Conservation (phyloP, 2,329 filamentous ascomycete species). For the Fusarium chlamydosporum region DNA sequence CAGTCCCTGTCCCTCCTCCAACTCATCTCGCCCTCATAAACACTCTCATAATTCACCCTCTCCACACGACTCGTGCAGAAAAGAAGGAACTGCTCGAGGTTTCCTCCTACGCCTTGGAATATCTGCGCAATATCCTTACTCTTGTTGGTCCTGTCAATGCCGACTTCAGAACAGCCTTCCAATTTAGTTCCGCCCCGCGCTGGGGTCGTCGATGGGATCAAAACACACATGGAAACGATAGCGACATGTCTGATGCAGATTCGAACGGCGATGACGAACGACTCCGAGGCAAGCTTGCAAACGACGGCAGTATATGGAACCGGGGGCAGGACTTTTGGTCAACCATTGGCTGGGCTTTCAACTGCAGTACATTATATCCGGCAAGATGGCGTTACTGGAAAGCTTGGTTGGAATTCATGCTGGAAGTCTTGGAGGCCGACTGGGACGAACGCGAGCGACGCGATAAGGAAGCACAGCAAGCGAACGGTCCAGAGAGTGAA, state of each 20-base stretch:
- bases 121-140: conserved; percentile 76
- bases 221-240: conserved; percentile 60
- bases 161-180: conserved; percentile 79
- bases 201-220: conserved; percentile 55
- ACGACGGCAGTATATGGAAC: conserved; percentile 76
- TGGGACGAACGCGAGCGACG: conserved; percentile 70
- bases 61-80: conserved; percentile 79
- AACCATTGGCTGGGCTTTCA: conserved; percentile 91
- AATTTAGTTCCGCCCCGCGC: conserved; percentile 64
- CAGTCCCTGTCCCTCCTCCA: conserved; percentile 76
- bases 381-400: conserved; percentile 86
- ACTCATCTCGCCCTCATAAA: conserved; percentile 82
- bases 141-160: conserved; percentile 78
- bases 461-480: conserved; percentile 57
- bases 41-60: conserved; percentile 86
- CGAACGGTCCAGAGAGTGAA: conserved; percentile 41
- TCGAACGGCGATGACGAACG: conserved; percentile 65
- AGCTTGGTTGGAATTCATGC: conserved; percentile 82
- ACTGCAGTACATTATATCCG: conserved; percentile 81
- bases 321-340: conserved; percentile 91
- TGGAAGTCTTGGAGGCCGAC: conserved; percentile 82
- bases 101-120: conserved; percentile 75
- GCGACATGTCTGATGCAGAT: conserved; percentile 58
- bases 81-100: conserved; percentile 73
- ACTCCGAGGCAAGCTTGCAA: conserved; percentile 72